Conservation (phyloP, 2,329 filamentous ascomycete species). For the Trichoderma endophyticum region DNA sequence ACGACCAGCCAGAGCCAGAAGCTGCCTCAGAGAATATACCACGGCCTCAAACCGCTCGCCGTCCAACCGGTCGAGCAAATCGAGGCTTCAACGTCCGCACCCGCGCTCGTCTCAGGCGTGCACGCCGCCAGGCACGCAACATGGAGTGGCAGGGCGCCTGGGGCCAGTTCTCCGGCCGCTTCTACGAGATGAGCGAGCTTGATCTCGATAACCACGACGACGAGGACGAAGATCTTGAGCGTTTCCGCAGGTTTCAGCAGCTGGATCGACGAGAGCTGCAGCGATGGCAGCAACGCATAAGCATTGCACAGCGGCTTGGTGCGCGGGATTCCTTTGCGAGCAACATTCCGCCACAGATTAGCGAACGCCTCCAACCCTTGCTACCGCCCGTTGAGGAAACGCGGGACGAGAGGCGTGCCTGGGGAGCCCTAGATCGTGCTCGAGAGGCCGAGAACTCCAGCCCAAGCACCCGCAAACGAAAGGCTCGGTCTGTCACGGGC, state of each 20-base stretch:
- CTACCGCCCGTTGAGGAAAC: slow-evolving; percentile 68
- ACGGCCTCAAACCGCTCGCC: slow-evolving; percentile 30
- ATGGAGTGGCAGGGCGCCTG: slow-evolving; percentile 89
- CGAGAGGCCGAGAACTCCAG: slow-evolving; percentile 61
- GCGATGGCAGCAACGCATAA: slow-evolving; percentile 80
- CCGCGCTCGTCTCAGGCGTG: slow-evolving; percentile 54
- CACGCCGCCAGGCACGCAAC: slow-evolving; percentile 62
- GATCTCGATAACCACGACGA: slow-evolving; percentile 42
- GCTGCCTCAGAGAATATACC: slow-evolving; percentile 31
- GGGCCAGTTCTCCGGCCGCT: slow-evolving; percentile 59
- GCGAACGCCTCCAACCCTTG: slow-evolving; percentile 57
- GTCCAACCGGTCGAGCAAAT: slow-evolving; percentile 32
- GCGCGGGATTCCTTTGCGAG: slow-evolving; percentile 69
- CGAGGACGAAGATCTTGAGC: slow-evolving; percentile 69
- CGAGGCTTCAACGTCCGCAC: slow-evolving; percentile 48
- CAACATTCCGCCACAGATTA: slow-evolving; percentile 54
- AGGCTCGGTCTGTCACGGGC: slow-evolving; percentile 64
- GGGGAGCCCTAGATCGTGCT: slow-evolving; percentile 87
- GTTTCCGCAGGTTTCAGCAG: slow-evolving; percentile 52
- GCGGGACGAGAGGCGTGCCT: slow-evolving; percentile 76
- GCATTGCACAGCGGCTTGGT: slow-evolving; percentile 76
- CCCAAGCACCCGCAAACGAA: slow-evolving; percentile 66
- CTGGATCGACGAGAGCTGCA: slow-evolving; percentile 59
- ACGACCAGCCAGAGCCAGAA: slow-evolving; percentile 31
- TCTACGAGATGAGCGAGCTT: slow-evolving; percentile 55